A percentile compares a stretch with the other conserved stretches of the same genome.
Conservation (phyloP, 441 rosid genomes). For the Jatropha multifida region DNA sequence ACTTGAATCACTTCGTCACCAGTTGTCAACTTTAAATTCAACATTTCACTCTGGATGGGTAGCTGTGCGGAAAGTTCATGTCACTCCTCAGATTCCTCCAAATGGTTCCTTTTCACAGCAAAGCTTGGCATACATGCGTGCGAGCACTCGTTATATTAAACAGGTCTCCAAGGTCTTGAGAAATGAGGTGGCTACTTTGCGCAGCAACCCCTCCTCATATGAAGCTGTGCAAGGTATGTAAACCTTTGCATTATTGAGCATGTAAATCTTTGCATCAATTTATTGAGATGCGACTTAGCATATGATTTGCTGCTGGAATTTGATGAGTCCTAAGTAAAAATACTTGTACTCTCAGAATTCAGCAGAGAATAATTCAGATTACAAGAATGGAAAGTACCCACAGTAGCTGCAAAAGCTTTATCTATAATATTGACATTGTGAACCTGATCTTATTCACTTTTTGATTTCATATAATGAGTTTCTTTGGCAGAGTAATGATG, state of each 20-base stretch:
- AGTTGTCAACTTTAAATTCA: constrained; percentile 47
- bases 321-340: background rate
- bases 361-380: background rate
- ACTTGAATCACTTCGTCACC: constrained; percentile 55
- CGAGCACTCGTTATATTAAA: constrained; percentile 73
- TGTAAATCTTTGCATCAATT: constrained; percentile 10
- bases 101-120: constrained; percentile 63
- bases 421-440: background rate
- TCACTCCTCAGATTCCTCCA: constrained; percentile 54
- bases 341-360: background rate
- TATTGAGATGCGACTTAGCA: constrained; percentile 16
- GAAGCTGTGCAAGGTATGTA: constrained; percentile 70
- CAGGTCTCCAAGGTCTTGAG: constrained; percentile 70
- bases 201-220: constrained; percentile 54
- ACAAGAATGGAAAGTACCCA: background rate
- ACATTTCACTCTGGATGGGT: constrained; percentile 71
- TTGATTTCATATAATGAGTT: background rate
- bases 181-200: constrained; percentile 48
- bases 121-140: constrained; percentile 75
- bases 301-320: constrained; percentile 2
- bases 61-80: constrained; percentile 57
- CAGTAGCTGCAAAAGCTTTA: background rate
- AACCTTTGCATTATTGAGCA: constrained; percentile 31
- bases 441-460: background rate
- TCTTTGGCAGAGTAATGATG: background rate